A percentile compares a stretch with the other conserved stretches of the same genome.
Evolutionary conservation across 305 asterid genomes (phyloP).

Genomic region (Fraxinus nigra): DNA sequence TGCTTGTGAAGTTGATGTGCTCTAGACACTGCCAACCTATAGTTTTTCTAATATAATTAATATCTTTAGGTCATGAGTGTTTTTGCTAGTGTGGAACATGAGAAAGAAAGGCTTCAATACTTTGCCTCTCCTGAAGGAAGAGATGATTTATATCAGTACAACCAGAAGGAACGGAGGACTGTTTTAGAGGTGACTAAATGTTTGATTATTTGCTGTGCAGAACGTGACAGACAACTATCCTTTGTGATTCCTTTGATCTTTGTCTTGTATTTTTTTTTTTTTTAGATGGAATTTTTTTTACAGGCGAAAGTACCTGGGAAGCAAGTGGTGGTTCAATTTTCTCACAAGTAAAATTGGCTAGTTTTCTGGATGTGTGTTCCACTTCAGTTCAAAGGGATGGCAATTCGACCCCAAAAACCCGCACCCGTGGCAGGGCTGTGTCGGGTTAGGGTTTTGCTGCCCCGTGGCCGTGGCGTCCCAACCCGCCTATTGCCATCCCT

Average conservation of each 20-base stretch:
- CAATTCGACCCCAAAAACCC: background rate
- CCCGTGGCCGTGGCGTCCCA: background rate
- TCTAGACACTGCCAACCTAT: background rate
- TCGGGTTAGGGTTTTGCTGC: background rate
- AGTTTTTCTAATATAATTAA: constrained; percentile 7
- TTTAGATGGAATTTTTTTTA: background rate
- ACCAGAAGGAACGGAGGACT: constrained; percentile 87
- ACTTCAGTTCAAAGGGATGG: background rate
- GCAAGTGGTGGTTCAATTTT: constrained; percentile 14
- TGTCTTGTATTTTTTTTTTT: background rate
- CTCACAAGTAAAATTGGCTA: constrained; percentile 15
- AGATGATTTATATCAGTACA: constrained; percentile 87
- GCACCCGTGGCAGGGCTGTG: background rate
- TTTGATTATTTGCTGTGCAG: constrained; percentile 7
- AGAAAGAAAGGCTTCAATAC: constrained; percentile 84
- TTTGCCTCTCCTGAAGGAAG: constrained; percentile 95
- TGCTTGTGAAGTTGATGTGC: background rate
- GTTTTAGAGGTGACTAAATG: constrained; percentile 70
- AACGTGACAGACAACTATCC: constrained; percentile 13
- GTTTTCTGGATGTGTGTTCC: background rate
- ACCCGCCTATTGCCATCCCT: background rate
- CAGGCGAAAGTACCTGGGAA: background rate
- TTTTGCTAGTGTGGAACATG: constrained; percentile 86
- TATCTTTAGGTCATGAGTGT: constrained; percentile 72
- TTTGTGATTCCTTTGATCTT: constrained; percentile 1